Conservation (phyloP, 2,329 filamentous ascomycete species). For the Thelonectria blattea region DNA sequence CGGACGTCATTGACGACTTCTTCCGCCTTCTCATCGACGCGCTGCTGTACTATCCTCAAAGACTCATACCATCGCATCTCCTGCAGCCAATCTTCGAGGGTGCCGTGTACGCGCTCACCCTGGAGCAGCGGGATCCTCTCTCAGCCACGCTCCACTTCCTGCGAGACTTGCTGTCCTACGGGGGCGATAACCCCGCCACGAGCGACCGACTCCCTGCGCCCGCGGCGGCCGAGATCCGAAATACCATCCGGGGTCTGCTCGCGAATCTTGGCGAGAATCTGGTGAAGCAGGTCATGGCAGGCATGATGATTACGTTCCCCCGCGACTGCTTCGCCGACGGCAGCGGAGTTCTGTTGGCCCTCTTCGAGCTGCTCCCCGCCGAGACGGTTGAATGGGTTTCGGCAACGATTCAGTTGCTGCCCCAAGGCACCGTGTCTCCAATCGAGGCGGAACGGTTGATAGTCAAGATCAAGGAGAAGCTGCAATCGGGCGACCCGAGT, state of each 20-base stretch:
- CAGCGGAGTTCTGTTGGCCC: constrained; percentile 85
- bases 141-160: constrained; percentile 92
- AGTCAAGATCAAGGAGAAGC: constrained; percentile 78
- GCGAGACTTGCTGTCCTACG: constrained; percentile 89
- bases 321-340: constrained; percentile 95
- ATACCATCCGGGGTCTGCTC: constrained; percentile 75
- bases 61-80: constrained; percentile 79
- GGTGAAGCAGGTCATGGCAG: constrained; percentile 88
- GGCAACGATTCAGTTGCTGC: constrained; percentile 82
- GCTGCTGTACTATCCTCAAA: constrained; percentile 88
- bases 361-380: constrained; percentile 85
- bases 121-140: constrained; percentile 91
- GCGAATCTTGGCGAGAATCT: constrained; percentile 74
- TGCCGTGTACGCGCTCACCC: constrained; percentile 80
- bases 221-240: constrained; percentile 72
- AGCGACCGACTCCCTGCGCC: constrained; percentile 62
- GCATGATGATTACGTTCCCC: constrained; percentile 99
- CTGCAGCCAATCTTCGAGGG: constrained; percentile 86
- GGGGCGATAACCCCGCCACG: constrained; percentile 73
- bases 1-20: constrained; percentile 91
- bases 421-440: constrained; percentile 78
- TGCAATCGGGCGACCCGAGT: constrained; percentile 66
- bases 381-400: constrained; percentile 85
- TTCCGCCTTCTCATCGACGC: constrained; percentile 93
- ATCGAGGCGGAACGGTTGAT: constrained; percentile 83